Base-by-base conservation (phyloP, 1,284 basidiomycete genomes). In the Leccinum griseonigrum region DNA sequence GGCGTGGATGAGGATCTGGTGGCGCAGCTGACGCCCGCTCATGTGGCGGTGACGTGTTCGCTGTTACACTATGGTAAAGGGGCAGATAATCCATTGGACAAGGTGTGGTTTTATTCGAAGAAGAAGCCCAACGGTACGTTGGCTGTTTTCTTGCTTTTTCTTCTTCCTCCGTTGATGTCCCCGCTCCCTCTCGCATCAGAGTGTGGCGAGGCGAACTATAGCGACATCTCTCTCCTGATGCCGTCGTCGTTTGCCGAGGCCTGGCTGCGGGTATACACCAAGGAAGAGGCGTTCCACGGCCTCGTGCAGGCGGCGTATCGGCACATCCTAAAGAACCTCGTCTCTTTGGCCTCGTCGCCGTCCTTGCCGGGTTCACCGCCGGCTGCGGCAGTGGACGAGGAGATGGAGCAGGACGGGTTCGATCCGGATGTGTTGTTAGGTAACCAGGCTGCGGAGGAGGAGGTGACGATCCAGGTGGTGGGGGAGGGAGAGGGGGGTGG, bases 1-100 rank as follows among this genome's bases (percentile, higher is more conserved):
- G 71, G 66, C 56, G 54, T 75, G 3, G 73, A 76, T 52, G 54
- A 65, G 16, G 71, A 75, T 0, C 69, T 77, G 13, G 70, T 78
- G 26, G 69, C 69, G 5, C 73, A 71, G 16, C 74, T 90, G 16
- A 72, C 67, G 3, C 69, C 75, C 1, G 72, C 79, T 1, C 82
- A 91, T 60, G 78, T 93, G 34, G 83, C 88, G 40, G 88, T 92
- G 32, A 82, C 87, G 58, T 75, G 86, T 7, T 76, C 83, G 1
- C 68, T 73, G 14, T 80, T 92, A 78, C 91, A 92, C 68, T 87
- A 90, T 66, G 91, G 91, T 1, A 91, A 88, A 85, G 79, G 82
- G 63, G 83, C 86, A 58, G 74, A 78, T 66, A 91, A 90, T 67
- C 91, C 91, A 1, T 69, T 93, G 29, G 81, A 87, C 51, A 79